A percentile compares a stretch with the other conserved stretches of the same genome.
These are phyloP conservation scores for Rhizopogon vinicolor DNA, from an alignment of 768 basidiomycete species.

Conservation along the genomic window DNA sequence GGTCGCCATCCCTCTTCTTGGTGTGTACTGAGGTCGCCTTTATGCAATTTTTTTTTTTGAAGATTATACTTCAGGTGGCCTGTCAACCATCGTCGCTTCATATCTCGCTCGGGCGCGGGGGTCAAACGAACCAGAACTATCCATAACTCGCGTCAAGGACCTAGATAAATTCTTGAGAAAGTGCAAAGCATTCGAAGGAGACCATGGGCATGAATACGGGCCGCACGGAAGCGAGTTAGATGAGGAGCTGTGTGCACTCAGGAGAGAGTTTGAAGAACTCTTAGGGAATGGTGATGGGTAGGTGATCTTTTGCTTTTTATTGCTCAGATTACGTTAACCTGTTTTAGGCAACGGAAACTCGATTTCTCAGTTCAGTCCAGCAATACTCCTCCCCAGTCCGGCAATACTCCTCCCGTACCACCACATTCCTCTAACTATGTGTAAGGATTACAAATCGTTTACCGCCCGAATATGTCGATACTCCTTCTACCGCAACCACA, in stretches of 20 bases:
- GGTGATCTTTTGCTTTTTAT: not conserved
- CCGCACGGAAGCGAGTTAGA: constrained; percentile 6
- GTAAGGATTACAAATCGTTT: no score
- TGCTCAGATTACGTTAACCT: not conserved
- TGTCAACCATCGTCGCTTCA: constrained; percentile 64
- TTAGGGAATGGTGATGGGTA: constrained; percentile 22
- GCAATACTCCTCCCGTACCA: no score
- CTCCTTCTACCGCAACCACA: no score
- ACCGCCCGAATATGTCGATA: no score
- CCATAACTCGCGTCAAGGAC: constrained; percentile 49
- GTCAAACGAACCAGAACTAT: constrained; percentile 67
- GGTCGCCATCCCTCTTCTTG: constrained; percentile 36
- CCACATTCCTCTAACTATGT: no score
- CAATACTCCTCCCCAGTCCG: no score
- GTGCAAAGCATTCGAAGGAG: constrained; percentile 50
- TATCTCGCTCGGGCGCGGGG: constrained; percentile 69
- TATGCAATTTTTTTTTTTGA: not conserved
- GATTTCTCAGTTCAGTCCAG: constrained; percentile 6
- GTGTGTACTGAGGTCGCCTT: constrained; percentile 14
- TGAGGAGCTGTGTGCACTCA: constrained; percentile 2
- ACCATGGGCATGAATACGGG: constrained; percentile 39
- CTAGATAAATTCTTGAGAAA: constrained; percentile 67
- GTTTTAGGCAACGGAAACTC: constrained; percentile 15
- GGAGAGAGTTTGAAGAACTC: constrained; percentile 24
- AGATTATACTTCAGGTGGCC: constrained; percentile 39